phyloP scores from a whole-genome alignment of 2,329 filamentous ascomycete genomes.

The Coniochaeta sp. region DNA sequence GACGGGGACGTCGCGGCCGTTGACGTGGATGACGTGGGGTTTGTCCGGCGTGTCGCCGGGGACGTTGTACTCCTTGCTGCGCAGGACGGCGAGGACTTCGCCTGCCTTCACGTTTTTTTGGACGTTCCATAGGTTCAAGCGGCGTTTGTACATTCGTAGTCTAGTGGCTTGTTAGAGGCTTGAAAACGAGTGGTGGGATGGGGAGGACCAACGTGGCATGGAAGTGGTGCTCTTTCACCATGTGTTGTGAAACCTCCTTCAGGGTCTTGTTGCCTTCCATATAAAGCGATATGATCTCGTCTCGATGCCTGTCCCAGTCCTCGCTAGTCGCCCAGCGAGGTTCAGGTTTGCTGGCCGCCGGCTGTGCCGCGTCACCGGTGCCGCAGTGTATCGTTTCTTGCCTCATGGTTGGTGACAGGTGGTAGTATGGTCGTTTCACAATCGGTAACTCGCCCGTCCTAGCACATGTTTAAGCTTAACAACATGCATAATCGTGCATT shows the following conservation, averaged over 20 bases:
- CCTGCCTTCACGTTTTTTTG: not conserved
- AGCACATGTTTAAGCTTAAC: no score
- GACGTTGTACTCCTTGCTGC: not conserved
- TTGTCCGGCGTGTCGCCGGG: not conserved
- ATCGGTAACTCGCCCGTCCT: no score
- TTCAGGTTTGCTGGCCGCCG: not conserved
- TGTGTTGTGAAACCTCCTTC: not conserved
- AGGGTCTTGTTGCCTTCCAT: not conserved
- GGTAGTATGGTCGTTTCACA: no score
- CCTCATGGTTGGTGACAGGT: no score
- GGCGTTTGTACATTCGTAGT: slow-evolving; percentile 1
- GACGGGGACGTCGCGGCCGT: not conserved
- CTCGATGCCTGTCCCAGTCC: not conserved
- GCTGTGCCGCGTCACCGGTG: no score
- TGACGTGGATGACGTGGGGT: not conserved
- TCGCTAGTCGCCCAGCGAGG: not conserved
- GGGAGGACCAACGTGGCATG: not conserved
- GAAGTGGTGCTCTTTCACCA: not conserved
- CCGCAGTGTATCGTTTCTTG: no score
- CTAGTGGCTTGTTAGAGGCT: not conserved
- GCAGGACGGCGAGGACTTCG: not conserved
- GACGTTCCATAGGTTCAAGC: not conserved
- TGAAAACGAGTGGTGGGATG: not conserved
- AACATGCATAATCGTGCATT: no score
- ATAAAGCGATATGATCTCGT: not conserved